Base-by-base conservation (phyloP, 257 asterid species). In the Fraxinus americana region DNA sequence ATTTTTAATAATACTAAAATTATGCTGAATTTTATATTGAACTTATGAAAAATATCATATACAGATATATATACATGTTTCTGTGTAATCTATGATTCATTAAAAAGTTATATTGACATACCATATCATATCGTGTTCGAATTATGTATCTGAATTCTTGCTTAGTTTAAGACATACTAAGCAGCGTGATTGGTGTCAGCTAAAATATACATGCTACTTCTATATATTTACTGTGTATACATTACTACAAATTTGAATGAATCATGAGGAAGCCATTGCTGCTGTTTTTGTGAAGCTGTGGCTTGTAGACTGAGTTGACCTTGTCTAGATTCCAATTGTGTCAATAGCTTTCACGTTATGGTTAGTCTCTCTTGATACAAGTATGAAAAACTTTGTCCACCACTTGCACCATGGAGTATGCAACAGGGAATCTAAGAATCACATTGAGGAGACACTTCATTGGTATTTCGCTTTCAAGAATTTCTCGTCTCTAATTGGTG, bases 351-450 rank as follows among this genome's bases (percentile, higher is more conserved):
- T 48, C 67, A 72, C 6, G 32, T 50, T 9, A 0, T 45, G 52
- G 65, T 27, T 14, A 7, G 43, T 43, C 66, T n/a, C 63, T 48
- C 14, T 2, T 16, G 76, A 17, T 72, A 11, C 10, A 34, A 34
- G 6, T 34, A 34, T 34, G 36, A 34, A 34, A 34, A 34, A 34
- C 36, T n/a, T 41, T 19, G 16, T 27, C 7, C 43, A 25, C 50
- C 19, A 48, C 21, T 17, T 63, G 35, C 36, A 27, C 52, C 29
- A 63, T 48, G 67, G 45, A 48, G 76, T 72, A 36, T 45, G 27
- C 7, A 29, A 25, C 27, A 72, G 76, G 76, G 76, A 72, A 72
- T 72, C 65, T 25, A 41, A n/a, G 32, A 9, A 71, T 29, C 36
- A 41, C n/a, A 9, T 61, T 30, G 27, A 21, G 34, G 4, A 21